Conservation (phyloP, 345 rosid genomes). For the Geranium brycei region DNA sequence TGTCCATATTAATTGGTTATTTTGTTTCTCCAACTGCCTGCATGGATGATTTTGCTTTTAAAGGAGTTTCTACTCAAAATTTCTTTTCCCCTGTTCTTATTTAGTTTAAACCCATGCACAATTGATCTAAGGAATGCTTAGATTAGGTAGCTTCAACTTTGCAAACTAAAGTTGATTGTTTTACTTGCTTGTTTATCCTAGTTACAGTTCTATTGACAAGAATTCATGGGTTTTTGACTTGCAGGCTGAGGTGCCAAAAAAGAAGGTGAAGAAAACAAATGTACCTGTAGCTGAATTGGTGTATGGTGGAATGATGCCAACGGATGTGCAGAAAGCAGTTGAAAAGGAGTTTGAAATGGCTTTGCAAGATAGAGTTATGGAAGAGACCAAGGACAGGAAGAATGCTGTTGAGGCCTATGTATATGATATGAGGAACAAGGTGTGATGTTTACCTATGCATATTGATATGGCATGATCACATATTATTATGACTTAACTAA, state of each 20-base stretch:
- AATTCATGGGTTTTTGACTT: too few relatives aligned
- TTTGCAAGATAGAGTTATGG: slow-evolving; percentile 95
- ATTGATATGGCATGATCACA: background rate
- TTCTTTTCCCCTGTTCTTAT: too few relatives aligned
- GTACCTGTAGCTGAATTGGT: slow-evolving; percentile 65
- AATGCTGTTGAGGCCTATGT: slow-evolving; percentile 98
- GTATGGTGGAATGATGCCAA: slow-evolving; percentile 52
- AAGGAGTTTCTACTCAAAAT: too few relatives aligned
- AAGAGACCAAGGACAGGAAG: slow-evolving; percentile 92
- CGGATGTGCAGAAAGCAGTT: slow-evolving; percentile 68
- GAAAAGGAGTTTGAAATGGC: slow-evolving; percentile 99
- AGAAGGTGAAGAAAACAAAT: slow-evolving; percentile 76
- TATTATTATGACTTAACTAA: slow-evolving; percentile 1
- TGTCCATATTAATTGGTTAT: background rate
- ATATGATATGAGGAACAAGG: slow-evolving; percentile 97
- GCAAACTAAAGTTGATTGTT: too few relatives aligned
- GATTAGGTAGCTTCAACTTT: too few relatives aligned
- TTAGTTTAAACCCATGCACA: too few relatives aligned
- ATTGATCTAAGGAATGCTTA: too few relatives aligned
- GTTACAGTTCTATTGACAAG: too few relatives aligned
- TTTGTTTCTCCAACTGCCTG: background rate
- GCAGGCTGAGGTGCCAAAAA: slow-evolving; percentile 78
- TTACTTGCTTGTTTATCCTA: too few relatives aligned
- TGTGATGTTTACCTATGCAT: slow-evolving; percentile 5
- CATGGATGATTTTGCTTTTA: too few relatives aligned